These are phyloP conservation scores for Termitomyces sp. DNA, from an alignment of 768 basidiomycete species.

Conservation along the genomic window DNA sequence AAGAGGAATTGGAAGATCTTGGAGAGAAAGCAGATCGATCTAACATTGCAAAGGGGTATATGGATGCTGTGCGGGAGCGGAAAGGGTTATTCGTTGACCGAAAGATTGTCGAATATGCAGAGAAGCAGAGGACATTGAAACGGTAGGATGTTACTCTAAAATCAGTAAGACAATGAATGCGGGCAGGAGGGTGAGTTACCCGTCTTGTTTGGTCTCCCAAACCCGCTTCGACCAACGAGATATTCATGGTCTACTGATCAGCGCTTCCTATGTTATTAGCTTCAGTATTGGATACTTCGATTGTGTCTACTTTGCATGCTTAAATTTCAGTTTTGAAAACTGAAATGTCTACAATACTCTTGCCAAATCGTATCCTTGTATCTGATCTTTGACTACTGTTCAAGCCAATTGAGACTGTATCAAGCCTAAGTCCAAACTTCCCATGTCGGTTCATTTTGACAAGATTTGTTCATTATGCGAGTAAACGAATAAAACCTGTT, in stretches of 20 bases:
- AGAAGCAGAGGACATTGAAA: conserved; percentile 91
- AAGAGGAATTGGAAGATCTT: conserved; percentile 93
- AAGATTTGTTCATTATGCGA: neutral
- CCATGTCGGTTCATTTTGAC: neutral
- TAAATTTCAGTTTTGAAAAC: neutral
- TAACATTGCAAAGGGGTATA: conserved; percentile 91
- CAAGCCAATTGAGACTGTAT: neutral
- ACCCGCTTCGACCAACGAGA: neutral
- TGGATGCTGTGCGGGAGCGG: conserved; percentile 84
- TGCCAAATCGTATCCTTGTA: neutral
- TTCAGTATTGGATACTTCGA: neutral
- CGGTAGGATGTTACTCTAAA: conserved; percentile 27
- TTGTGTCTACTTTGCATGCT: neutral
- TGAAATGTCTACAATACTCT: neutral
- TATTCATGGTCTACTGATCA: neutral
- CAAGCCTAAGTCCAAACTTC: neutral
- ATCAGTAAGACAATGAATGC: neutral
- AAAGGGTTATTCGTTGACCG: conserved; percentile 96
- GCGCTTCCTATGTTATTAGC: neutral
- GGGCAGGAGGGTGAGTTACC: neutral
- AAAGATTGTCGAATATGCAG: conserved; percentile 93
- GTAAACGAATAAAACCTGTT: no score
- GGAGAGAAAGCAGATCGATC: conserved; percentile 92
- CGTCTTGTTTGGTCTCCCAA: neutral
- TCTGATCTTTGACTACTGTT: neutral